Evolutionary conservation across 192 early-diverging fungal species (phyloP).

Genomic region (Diversispora epigaea): DNA sequence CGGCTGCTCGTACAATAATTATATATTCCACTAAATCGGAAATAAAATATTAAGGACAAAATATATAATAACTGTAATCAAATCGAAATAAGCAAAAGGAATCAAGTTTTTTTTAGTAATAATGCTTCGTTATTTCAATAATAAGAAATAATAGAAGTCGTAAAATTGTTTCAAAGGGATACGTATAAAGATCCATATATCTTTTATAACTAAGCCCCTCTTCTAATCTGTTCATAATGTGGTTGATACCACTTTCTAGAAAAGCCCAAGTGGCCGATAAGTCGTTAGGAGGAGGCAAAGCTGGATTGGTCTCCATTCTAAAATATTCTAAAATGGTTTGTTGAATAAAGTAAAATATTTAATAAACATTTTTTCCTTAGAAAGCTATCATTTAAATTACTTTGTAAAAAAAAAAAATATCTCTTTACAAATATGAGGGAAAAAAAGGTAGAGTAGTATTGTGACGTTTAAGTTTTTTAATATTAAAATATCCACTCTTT

Average conservation of each 20-base stretch:
- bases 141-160: not conserved
- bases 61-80: not conserved
- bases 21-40: conserved; percentile 60
- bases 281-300: conserved; percentile 52
- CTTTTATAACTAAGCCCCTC: conserved; percentile 69
- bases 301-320: conserved; percentile 35
- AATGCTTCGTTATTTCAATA: not conserved
- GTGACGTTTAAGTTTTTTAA: not conserved
- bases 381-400: not conserved
- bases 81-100: not conserved
- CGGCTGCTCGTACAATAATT: conserved; percentile 68
- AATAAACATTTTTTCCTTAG: not conserved
- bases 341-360: not conserved
- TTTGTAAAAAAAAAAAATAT: too few relatives aligned
- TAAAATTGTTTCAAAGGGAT: conserved; percentile 30
- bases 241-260: conserved; percentile 74
- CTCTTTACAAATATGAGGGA: not conserved
- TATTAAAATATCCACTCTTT: not conserved
- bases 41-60: not conserved
- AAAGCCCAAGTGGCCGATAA: conserved; percentile 70
- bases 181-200: conserved; percentile 90
- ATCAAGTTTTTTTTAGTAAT: not conserved
- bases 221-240: conserved; percentile 74
- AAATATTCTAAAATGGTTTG: not conserved
- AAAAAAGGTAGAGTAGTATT: not conserved